Percentiles rank a stretch among this genome's conserved stretches.
These are phyloP conservation scores for Penicillium sp. DNA, from an alignment of 2,329 filamentous ascomycete genomes.

Conservation along the genomic window DNA sequence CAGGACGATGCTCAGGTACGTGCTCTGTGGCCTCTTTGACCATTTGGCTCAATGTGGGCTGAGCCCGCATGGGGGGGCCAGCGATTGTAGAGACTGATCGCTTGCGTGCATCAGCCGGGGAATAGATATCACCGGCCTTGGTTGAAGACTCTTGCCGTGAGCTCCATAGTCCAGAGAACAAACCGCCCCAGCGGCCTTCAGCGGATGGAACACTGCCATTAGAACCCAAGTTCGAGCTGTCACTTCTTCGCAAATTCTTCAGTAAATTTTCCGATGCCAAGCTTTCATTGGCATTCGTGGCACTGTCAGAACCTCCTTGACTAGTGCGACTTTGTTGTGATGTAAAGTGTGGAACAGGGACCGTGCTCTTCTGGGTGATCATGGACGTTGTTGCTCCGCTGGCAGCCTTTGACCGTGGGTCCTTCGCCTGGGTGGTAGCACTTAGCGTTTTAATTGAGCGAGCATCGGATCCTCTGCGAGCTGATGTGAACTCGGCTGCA, in stretches of 20 bases:
- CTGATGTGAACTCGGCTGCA: constrained; percentile 23
- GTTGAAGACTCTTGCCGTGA: constrained; percentile 50
- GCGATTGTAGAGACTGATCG: constrained; percentile 30
- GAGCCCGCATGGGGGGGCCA: constrained; percentile 23
- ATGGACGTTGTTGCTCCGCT: constrained; percentile 54
- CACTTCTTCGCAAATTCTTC: constrained; percentile 54
- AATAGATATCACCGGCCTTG: constrained; percentile 31
- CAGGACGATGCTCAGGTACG: constrained; percentile 17
- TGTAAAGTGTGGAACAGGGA: constrained; percentile 56
- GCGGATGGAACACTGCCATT: constrained; percentile 49
- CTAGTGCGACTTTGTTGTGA: constrained; percentile 37
- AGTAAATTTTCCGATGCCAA: constrained; percentile 57
- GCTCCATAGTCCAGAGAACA: constrained; percentile 59
- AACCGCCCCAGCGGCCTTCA: constrained; percentile 55
- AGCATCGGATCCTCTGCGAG: constrained; percentile 45
- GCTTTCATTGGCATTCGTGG: constrained; percentile 37
- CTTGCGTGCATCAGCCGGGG: constrained; percentile 25
- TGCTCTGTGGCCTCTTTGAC: constrained; percentile 31
- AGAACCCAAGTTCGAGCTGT: constrained; percentile 49
- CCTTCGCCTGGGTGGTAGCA: constrained; percentile 49
- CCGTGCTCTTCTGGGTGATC: constrained; percentile 51
- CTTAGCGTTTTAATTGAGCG: constrained; percentile 44
- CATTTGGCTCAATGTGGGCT: constrained; percentile 35
- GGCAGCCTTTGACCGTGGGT: constrained; percentile 46
- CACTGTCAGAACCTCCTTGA: constrained; percentile 24